Evolutionary conservation across 106 monocot genomes (phyloP), one percentile per base, ranked within the genome.

Genomic region (Apostasia shenzhenica): DNA sequence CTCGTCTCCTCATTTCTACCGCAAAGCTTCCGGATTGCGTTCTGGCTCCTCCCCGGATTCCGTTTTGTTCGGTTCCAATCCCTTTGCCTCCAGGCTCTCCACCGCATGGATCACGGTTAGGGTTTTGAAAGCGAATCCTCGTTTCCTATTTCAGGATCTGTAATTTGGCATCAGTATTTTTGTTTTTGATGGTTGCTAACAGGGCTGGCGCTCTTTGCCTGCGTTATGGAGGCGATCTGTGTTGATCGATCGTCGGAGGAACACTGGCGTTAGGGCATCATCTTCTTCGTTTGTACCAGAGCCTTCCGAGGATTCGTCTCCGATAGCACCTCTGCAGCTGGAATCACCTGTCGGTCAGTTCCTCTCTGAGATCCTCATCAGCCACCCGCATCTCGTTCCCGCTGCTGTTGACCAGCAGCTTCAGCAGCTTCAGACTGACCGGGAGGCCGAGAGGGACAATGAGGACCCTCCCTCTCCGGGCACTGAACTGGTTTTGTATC

Each of bases 381-480:
- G 74, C 70, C 84, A 91, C 63, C 95, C 91, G 1, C 91, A 95
- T 73, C 86, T 95, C 5, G 78, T 95, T 55, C 86, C 88, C 5
- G 91, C 95, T 73, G 95, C 91, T 48, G 91, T 89, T 61, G 95
- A 95, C 42, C 85, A 91, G 59, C 95, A 95, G 78, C 88, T 95
- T 1, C 79, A 95, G 70, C 83, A 91, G 68, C 91, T 95, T 3
- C 81, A 88, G 61, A 82, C 76, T 2, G 86, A 83, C 45, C 85
- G 77, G 1, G 88, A 95, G n/a, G 72, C 78, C 14, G 78, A 89
- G 48, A 83, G 80, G 71, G 56, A 48, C 41, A 76, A 73, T 59
- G 88, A 92, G n/a, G 81, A 80, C 2, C 75, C 83, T 0, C 46
- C 85, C 44, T 57, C 81, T 62, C 11, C 88, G 4, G 80, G 77